phyloP scores from a whole-genome alignment of 352 stramenopile genomes.

The Phytophthora pseudosyringae region DNA sequence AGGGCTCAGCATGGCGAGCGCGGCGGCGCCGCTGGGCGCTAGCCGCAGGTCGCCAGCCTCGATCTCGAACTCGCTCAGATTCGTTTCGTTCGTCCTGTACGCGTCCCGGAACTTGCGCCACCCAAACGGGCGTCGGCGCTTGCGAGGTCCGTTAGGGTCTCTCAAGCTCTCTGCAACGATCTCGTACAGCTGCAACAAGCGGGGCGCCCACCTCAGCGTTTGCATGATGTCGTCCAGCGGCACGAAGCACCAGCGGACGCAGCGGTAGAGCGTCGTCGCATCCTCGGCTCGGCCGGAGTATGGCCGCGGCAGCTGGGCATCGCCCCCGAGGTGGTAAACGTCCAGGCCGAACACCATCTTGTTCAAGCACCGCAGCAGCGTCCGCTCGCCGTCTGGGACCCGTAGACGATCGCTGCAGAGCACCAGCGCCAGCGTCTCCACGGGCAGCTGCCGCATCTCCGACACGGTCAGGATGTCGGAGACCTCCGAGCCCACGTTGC shows the following conservation, averaged over 20 bases:
- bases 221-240: constrained; percentile 58
- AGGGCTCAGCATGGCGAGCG: background rate
- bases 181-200: constrained; percentile 57
- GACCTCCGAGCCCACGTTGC: constrained; percentile 23
- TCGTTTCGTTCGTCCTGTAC: constrained; percentile 40
- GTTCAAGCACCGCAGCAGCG: constrained; percentile 45
- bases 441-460: constrained; percentile 45
- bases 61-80: constrained; percentile 67
- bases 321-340: constrained; percentile 8
- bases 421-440: constrained; percentile 61
- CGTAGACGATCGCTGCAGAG: constrained; percentile 63
- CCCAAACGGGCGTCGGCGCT: constrained; percentile 29
- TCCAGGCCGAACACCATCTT: constrained; percentile 42
- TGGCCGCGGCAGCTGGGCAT: constrained; percentile 16
- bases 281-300: constrained; percentile 39
- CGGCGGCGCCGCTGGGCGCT: constrained; percentile 5
- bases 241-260: constrained; percentile 66
- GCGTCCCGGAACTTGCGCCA: constrained; percentile 28
- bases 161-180: constrained; percentile 41
- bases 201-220: constrained; percentile 45
- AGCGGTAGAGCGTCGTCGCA: constrained; percentile 52
- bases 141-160: constrained; percentile 22
- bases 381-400: constrained; percentile 58
- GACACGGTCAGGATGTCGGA: constrained; percentile 26
- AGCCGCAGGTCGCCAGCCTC: constrained; percentile 50